Conservation (phyloP, 768 basidiomycete species). For the Hydnomerulius pinastri region DNA sequence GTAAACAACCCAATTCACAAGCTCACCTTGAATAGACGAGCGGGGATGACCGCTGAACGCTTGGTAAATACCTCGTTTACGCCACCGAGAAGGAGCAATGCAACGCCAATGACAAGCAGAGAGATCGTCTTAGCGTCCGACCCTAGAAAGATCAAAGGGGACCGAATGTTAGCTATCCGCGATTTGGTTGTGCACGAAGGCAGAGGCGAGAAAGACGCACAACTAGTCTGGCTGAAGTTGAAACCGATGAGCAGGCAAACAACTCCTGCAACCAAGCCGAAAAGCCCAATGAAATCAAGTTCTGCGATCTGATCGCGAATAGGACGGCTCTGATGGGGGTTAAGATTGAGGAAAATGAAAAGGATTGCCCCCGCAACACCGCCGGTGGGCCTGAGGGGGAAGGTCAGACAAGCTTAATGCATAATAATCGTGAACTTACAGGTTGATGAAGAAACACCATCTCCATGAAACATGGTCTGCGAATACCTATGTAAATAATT, state of each 20-base stretch:
- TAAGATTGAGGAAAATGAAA: conserved; percentile 78
- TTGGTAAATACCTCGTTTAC: conserved; percentile 64
- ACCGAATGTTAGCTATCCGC: too few relatives aligned
- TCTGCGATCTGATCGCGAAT: conserved; percentile 58
- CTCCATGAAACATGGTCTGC: conserved; percentile 79
- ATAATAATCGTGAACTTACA: conserved; percentile 43
- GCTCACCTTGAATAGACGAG: conserved; percentile 68
- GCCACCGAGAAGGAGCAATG: conserved; percentile 49
- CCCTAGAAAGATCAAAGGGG: conserved; percentile 49
- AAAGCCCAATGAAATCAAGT: conserved; percentile 73
- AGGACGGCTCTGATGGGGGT: conserved; percentile 64
- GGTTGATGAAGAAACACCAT: conserved; percentile 83
- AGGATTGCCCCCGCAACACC: conserved; percentile 62
- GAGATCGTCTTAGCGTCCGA: conserved; percentile 58
- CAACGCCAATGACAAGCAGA: conserved; percentile 58
- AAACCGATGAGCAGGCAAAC: conserved; percentile 72
- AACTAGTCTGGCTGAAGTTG: conserved; percentile 65
- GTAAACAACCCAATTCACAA: background rate
- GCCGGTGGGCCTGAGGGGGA: conserved; percentile 62
- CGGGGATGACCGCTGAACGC: conserved; percentile 71
- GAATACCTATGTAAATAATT: conserved; percentile 47
- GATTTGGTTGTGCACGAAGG: too few relatives aligned
- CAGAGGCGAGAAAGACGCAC: too few relatives aligned
- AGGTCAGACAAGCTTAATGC: background rate
- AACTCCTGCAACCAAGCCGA: conserved; percentile 64